Conservation (phyloP, 1,284 basidiomycete species). For the Naganishia liquefaciens region DNA sequence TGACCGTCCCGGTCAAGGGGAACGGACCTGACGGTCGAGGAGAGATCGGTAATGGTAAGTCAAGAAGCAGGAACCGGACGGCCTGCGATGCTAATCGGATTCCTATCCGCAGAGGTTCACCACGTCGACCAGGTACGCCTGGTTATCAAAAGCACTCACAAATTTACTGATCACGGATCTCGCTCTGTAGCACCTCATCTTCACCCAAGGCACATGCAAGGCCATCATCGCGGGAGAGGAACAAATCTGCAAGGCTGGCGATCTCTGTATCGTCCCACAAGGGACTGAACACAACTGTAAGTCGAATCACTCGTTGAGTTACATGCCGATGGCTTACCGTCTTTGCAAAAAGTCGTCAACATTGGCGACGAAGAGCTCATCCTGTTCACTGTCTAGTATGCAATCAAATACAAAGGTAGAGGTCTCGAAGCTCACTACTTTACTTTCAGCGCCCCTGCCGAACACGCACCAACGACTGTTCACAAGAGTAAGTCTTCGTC, state of each 20-base stretch:
- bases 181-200: conserved; percentile 45
- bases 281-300: conserved; percentile 52
- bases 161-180: neutral
- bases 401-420: neutral
- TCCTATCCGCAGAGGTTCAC: conserved; percentile 40
- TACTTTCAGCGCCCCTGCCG: conserved; percentile 46
- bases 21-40: conserved; percentile 39
- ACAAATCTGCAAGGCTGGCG: conserved; percentile 50
- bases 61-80: neutral
- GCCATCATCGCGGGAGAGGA: conserved; percentile 53
- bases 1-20: conserved; percentile 50
- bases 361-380: conserved; percentile 49
- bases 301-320: conserved; percentile 16
- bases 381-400: conserved; percentile 47
- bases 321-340: neutral
- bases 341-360: conserved; percentile 44
- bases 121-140: conserved; percentile 41
- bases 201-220: conserved; percentile 47
- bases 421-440: neutral
- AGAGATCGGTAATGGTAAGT: conserved; percentile 50
- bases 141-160: too few relatives aligned
- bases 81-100: neutral
- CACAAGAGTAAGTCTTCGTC: conserved; percentile 43
- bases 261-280: conserved; percentile 53
- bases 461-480: conserved; percentile 50